These are phyloP conservation scores for Pouteria glomerata DNA, from an alignment of 148 eudicot genomes.

Conservation along the genomic window DNA sequence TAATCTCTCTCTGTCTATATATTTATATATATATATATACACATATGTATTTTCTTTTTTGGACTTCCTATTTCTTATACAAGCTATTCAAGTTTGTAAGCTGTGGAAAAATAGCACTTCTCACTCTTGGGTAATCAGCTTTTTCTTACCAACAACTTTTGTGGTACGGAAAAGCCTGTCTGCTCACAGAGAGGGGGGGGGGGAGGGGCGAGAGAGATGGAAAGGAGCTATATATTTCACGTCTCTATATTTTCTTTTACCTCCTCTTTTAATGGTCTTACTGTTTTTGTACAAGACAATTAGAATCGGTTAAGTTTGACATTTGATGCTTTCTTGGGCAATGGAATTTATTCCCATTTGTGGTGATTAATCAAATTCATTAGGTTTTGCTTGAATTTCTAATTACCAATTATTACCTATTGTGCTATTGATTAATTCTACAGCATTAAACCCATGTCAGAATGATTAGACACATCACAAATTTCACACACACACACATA, in stretches of 20 bases:
- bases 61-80: no score
- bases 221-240: neutral
- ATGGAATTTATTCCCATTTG: neutral
- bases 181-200: neutral
- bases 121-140: conserved; percentile 9
- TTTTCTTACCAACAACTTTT: conserved; percentile 4
- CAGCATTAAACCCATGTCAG: no score
- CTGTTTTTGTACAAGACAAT: neutral
- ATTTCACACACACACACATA: no score
- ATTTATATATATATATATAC: neutral
- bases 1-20: neutral
- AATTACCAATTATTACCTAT: no score
- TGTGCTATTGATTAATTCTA: no score
- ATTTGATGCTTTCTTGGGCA: neutral
- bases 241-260: neutral
- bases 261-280: neutral
- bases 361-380: neutral
- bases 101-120: no score
- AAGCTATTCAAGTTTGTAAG: no score
- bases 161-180: conserved; percentile 8
- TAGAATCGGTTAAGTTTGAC: neutral
- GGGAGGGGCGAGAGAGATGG: neutral
- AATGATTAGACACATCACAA: no score
- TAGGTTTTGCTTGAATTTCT: neutral
- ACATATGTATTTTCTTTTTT: neutral